Evolutionary conservation across 2,329 filamentous ascomycete species (phyloP).

Genomic region (Neonectria hederae): DNA sequence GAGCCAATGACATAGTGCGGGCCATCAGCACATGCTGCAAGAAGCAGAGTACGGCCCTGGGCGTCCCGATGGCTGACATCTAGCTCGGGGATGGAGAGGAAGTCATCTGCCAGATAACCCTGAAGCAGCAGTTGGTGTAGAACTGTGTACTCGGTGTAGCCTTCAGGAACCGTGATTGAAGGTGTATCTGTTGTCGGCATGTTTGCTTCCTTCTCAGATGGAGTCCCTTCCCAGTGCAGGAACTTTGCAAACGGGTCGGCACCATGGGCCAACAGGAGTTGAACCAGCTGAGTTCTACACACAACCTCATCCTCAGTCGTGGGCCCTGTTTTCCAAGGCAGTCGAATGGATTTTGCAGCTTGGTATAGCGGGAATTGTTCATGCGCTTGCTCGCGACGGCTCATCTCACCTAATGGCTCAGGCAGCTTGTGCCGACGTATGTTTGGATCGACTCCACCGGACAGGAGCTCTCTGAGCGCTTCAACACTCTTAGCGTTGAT

Average conservation of each 20-base stretch:
- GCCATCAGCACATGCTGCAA: conserved; percentile 30
- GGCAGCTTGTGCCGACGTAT: conserved; percentile 7
- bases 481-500: conserved; percentile 21
- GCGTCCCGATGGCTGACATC: conserved; percentile 41
- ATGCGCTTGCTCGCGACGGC: not conserved
- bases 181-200: not conserved
- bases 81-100: conserved; percentile 32
- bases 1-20: conserved; percentile 16
- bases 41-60: conserved; percentile 39
- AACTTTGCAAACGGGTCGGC: conserved; percentile 39
- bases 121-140: conserved; percentile 35
- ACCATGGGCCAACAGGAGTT: conserved; percentile 37
- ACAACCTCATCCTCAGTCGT: not conserved
- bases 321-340: not conserved
- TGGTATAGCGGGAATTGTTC: conserved; percentile 24
- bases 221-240: not conserved
- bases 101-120: conserved; percentile 15
- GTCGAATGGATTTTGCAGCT: conserved; percentile 1
- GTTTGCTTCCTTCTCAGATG: too few relatives aligned
- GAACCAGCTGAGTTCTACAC: conserved; percentile 11
- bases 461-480: conserved; percentile 23
- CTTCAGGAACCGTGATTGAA: not conserved
- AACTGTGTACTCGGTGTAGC: conserved; percentile 27
- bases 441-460: conserved; percentile 24
- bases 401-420: too few relatives aligned